Conservation (phyloP, 2,329 filamentous ascomycete genomes). For the Colletotrichum sp. region DNA sequence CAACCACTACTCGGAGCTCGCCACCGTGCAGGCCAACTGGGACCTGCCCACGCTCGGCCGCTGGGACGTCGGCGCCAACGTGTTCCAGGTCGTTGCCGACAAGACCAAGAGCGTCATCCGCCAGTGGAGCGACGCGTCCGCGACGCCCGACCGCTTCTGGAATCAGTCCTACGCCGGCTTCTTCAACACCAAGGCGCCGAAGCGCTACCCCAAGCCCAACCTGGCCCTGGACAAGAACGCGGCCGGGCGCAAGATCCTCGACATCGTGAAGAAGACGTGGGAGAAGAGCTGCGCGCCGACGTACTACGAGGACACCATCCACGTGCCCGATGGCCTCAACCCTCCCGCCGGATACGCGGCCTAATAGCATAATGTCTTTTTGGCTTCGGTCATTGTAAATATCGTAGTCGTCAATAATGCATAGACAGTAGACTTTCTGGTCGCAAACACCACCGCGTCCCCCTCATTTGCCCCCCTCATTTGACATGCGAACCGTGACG, state of each 20-base stretch:
- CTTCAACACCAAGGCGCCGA: constrained; percentile 43
- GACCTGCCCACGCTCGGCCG: constrained; percentile 71
- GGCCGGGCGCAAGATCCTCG: constrained; percentile 39
- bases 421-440: neutral
- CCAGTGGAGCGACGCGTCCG: constrained; percentile 34
- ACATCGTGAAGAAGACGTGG: constrained; percentile 43
- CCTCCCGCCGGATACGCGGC: constrained; percentile 42
- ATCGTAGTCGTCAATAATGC: neutral
- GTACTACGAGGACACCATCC: constrained; percentile 46
- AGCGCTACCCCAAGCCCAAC: constrained; percentile 46
- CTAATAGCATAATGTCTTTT: neutral
- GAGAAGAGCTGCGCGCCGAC: constrained; percentile 38
- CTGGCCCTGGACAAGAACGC: constrained; percentile 33
- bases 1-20: constrained; percentile 73
- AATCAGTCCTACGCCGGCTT: constrained; percentile 60
- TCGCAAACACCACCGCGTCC: neutral
- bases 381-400: neutral
- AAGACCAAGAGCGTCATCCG: constrained; percentile 62
- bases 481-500: neutral
- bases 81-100: constrained; percentile 65
- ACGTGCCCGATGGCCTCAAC: constrained; percentile 46
- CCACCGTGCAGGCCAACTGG: constrained; percentile 75
- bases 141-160: constrained; percentile 49
- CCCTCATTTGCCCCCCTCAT: neutral
- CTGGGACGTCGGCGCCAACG: constrained; percentile 75